Base-by-base conservation (phyloP, 352 stramenopile species). In the Pythium aphanidermatum region DNA sequence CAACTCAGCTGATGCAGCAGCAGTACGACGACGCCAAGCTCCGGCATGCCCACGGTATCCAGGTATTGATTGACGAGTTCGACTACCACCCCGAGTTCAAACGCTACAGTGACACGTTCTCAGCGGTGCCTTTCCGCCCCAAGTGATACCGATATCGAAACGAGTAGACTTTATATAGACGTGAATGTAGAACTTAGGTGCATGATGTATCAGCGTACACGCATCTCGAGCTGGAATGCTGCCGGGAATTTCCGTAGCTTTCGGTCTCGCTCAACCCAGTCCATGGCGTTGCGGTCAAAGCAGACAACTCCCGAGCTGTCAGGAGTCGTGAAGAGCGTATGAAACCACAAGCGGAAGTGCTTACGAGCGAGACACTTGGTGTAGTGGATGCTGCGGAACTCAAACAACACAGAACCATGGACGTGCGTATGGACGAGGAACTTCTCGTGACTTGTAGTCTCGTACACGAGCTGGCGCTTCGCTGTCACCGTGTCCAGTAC, bases 31-130 rank as follows among this genome's bases (percentile, higher is more conserved):
- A 90, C n/a, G 84, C 83, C 35, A 94, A 95, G 49, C 46, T 77
- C 12, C 75, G 85, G 25, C 84, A 95, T 41, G 77, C 75, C 1
- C 75, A 92, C 43, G 84, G 83, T 28, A 83, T 95, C 26, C 49
- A 73, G 29, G 73, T 95, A 44, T 74, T 95, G 25, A 83, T 94
- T 38, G 66, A 92, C 27, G 82, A 95, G 42, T 95, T 95, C 40
- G 77, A 92, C 49, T 95, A 95, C 57, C 83, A 95, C 46, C 84
- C 84, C 5, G 78, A 88, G 50, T 95, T 90, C 64, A 95, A 95
- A 55, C 83, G 81, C 39, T 85, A 79, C 47, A 92, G 79, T 57
- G 84, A 93, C 57, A 82, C 67, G 25, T 95, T 95, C 62, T 85
- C 74, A 0, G 84, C 83, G 1, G 75, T 91, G 30, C 81, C 81